Evolutionary conservation across 2,329 filamentous ascomycete species (phyloP).

Genomic region (Pseudogymnoascus sp.): DNA sequence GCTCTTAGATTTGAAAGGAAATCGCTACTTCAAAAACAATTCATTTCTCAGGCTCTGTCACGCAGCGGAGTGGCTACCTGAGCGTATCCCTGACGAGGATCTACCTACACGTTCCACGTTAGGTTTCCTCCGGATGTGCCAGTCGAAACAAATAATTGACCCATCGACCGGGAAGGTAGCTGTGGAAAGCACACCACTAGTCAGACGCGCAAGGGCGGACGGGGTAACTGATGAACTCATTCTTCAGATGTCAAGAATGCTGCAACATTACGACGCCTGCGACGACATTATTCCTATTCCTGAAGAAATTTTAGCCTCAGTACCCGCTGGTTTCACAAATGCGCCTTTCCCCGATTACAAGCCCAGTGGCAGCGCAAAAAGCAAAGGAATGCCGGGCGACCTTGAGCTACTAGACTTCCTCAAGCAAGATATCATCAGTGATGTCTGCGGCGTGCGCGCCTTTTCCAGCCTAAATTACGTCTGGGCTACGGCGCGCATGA

Average conservation of each 20-base stretch:
- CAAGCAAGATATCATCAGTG: constrained; percentile 24
- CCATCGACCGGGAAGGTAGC: constrained; percentile 24
- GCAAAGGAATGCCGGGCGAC: neutral
- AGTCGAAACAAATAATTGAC: constrained; percentile 25
- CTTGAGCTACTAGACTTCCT: constrained; percentile 20
- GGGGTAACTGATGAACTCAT: constrained; percentile 12
- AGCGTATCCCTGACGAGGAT: constrained; percentile 32
- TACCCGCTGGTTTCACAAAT: constrained; percentile 5
- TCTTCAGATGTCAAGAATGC: neutral
- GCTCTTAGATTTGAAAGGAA: constrained; percentile 17
- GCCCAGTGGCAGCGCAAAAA: neutral
- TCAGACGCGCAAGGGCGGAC: constrained; percentile 20
- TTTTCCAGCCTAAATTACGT: constrained; percentile 33
- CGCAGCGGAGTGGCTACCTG: constrained; percentile 30
- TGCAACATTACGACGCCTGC: neutral
- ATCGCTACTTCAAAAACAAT: constrained; percentile 30
- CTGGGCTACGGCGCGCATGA: constrained; percentile 20
- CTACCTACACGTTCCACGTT: constrained; percentile 24
- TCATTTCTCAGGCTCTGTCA: constrained; percentile 28
- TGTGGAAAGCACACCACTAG: constrained; percentile 27
- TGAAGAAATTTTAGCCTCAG: neutral
- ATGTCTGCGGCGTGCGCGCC: constrained; percentile 26
- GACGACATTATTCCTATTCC: neutral
- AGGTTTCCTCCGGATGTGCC: constrained; percentile 23
- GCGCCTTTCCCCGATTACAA: neutral